These are phyloP conservation scores for Magnolia sinica DNA, from an alignment of 164 flowering plant genomes.

Conservation along the genomic window DNA sequence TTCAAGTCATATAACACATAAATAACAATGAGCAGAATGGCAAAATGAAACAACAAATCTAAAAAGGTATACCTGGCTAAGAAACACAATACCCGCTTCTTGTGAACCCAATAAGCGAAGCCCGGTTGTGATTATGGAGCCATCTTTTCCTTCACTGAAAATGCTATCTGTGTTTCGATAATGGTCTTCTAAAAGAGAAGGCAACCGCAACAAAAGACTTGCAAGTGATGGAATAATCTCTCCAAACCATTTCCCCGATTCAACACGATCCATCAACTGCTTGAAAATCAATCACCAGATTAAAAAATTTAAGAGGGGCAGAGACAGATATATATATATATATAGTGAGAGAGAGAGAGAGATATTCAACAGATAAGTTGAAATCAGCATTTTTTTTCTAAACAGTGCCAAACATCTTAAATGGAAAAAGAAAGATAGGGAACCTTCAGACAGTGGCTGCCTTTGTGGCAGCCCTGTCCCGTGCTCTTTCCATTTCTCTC, in stretches of 20 bases:
- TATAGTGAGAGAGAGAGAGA: not conserved
- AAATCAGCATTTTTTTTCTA: not conserved
- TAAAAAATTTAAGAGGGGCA: not conserved
- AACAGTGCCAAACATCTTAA: not conserved
- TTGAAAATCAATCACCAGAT: not conserved
- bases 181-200: constrained; percentile 65
- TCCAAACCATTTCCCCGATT: constrained; percentile 63
- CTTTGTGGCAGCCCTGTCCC: no score
- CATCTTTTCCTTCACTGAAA: constrained; percentile 14
- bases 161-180: constrained; percentile 46
- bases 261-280: constrained; percentile 56
- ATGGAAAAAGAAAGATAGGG: no score
- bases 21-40: not conserved
- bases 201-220: constrained; percentile 52
- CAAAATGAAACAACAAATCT: not conserved
- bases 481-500: no score
- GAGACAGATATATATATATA: no score
- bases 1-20: not conserved
- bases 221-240: constrained; percentile 69
- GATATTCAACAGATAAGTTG: not conserved
- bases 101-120: constrained; percentile 63
- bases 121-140: constrained; percentile 35
- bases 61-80: constrained; percentile 59
- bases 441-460: no score
- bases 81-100: constrained; percentile 68